Conservation (phyloP, 805 yeast species). For the Ogataea nakhonphanomensis region DNA sequence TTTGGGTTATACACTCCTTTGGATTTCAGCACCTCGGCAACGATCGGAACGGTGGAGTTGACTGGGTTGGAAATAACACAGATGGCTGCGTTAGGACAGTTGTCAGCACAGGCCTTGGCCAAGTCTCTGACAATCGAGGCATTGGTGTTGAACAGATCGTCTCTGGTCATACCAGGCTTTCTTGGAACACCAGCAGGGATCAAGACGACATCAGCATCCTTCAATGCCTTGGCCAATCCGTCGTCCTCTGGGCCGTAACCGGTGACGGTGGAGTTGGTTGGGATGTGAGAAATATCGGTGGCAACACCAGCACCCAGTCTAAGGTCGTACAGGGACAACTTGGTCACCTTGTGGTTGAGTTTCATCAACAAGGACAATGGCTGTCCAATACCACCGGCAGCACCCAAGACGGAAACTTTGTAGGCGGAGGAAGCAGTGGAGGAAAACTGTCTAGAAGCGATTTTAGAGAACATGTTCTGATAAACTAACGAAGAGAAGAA, state of each 20-base stretch:
- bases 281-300: conserved; percentile 90
- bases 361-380: conserved; percentile 81
- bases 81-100: conserved; percentile 80
- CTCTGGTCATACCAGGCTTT: conserved; percentile 99
- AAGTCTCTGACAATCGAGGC: conserved; percentile 93
- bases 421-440: conserved; percentile 63
- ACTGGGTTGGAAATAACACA: conserved; percentile 91
- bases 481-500: conserved; percentile 1
- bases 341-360: conserved; percentile 83
- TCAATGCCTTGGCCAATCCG: conserved; percentile 65
- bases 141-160: conserved; percentile 92
- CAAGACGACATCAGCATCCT: conserved; percentile 79
- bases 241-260: conserved; percentile 85
- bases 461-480: conserved; percentile 49
- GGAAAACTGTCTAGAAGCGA: conserved; percentile 54
- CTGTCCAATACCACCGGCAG: conserved; percentile 95
- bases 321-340: conserved; percentile 82
- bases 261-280: conserved; percentile 83
- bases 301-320: conserved; percentile 96
- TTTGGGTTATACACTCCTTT: conserved; percentile 87
- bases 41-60: conserved; percentile 96
- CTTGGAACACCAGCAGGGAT: conserved; percentile 98
- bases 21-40: conserved; percentile 84
- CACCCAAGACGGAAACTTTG: conserved; percentile 80
- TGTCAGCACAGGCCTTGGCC: conserved; percentile 79